Evolutionary conservation across 805 yeast genomes (phyloP), one percentile per base, ranked within the genome.

Genomic region (Peterozyma xylosa): DNA sequence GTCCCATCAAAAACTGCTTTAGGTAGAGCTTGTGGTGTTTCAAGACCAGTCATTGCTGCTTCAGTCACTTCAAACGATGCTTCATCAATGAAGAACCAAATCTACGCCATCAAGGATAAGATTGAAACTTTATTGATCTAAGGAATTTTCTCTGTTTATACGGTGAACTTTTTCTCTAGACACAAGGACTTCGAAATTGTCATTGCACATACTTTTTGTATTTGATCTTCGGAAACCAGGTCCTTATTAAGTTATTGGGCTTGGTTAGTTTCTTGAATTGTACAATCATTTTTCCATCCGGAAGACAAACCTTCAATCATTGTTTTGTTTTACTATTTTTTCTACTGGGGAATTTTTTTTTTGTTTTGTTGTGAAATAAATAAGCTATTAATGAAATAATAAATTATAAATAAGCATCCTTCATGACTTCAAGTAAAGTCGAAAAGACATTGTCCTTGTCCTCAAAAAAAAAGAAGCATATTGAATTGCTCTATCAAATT

Each of bases 21-120:
- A 60, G 99, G 99, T 69, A 87, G 99, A 77, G 98, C 99, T 60
- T 93, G 99, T 76, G 99, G 99, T 74, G 99, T 93, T 52, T 88
- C 98, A 46, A 86, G 99, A 80, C 97, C 98, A 55, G 99, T 93
- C 49, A 91, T 93, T 66, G 96, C 99, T 64, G 97, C 97, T 53
- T 85, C 96, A 51, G 93, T 93, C 65, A 93, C 99, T 66, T 81
- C 98, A 55, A 93, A 93, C 74, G 99, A 93, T 64, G 96, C 96
- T 60, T 89, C 97, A 58, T 86, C 96, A 62, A 86, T 93, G 75
- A 89, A 89, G 80, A 87, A 75, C 79, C 98, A 91, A 78, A 87
- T 93, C 73, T 89, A 86, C 72, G 86, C 86, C 64, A 89, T 91
- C 71, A 93, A 93, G 87, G 97, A 93, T 77, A 90, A 91, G 86